Evolutionary conservation across 1,284 basidiomycete genomes (phyloP), one percentile per base, ranked within the genome.

Genomic region (Malassezia arunalokei): DNA sequence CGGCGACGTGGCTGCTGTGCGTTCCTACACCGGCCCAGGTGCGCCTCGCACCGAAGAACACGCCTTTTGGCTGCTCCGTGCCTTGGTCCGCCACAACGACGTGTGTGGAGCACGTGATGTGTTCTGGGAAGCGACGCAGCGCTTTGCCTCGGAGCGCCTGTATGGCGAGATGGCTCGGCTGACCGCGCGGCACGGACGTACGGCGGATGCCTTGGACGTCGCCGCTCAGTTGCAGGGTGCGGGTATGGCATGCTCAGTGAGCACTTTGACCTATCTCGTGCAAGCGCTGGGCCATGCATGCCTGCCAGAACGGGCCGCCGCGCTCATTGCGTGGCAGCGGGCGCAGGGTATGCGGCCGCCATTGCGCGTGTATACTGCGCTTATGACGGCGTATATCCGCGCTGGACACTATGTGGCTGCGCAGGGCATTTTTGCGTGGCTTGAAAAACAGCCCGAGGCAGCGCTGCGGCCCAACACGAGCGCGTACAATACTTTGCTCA

Each of bases 351-450:
- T 38, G 20, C 30, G 27, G 8, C 15, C 44, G 9, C 42, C 17
- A 14, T 40, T 40, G 6, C 53, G 53, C 27, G 47, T 50, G 38
- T 67, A 63, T 49, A 79, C 80, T 8, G 77, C 85, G 4, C 73
- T 95, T 46, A 82, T 96, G 80, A 82, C 88, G 64, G 86, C 85
- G 0, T 82, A 89, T 65, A 83, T 89, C 49, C 83, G 87, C 66
- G 79, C 82, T 3, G 86, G 85, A 0, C 81, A 82, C n/a, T 90
- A 86, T 83, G 73, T 76, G 41, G 81, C 82, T 37, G 85, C 83
- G 40, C 78, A 87, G 59, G 78, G 80, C 30, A 76, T 81, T 24
- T 89, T 86, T 64, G 81, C 85, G 57, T 87, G 82, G 71, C 73
- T 90, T 45, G 50, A 57, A 38, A 6, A 42, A 15, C 54, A 61